Evolutionary conservation across 495 filamentous ascomycete genomes (phyloP).

Genomic region (Aspergillus heteromorphus): DNA sequence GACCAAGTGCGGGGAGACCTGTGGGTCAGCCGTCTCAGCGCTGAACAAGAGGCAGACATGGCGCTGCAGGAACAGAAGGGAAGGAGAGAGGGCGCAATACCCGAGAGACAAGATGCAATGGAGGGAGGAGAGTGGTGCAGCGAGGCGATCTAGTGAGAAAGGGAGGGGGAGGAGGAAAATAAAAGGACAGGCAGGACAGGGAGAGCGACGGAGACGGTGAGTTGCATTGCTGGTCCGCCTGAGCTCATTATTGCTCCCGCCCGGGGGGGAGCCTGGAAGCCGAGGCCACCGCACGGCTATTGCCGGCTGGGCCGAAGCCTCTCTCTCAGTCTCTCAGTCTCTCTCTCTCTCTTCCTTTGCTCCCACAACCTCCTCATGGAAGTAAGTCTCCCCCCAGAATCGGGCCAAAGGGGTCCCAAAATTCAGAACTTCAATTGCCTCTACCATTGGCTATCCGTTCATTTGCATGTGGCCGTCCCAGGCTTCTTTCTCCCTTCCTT

Average conservation of each 20-base stretch:
- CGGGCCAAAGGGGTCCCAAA: background rate
- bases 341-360: no score
- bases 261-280: constrained; percentile 15
- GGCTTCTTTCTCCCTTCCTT: background rate
- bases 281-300: constrained; percentile 19
- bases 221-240: background rate
- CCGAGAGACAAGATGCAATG: constrained; percentile 15
- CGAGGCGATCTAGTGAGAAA: constrained; percentile 12
- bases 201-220: constrained; percentile 1
- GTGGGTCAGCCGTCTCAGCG: constrained; percentile 45
- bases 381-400: no score
- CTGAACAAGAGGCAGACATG: constrained; percentile 31
- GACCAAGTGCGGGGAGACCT: constrained; percentile 44
- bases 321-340: background rate
- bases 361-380: no score
- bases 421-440: background rate
- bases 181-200: constrained; percentile 6
- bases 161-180: constrained; percentile 4
- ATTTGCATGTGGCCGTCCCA: no score
- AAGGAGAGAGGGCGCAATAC: constrained; percentile 24
- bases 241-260: background rate
- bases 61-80: constrained; percentile 7
- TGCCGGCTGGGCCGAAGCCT: constrained; percentile 7
- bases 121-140: constrained; percentile 8
- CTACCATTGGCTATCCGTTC: background rate